Conservation (phyloP, 495 filamentous ascomycete genomes). For the Bacidia rubella region DNA sequence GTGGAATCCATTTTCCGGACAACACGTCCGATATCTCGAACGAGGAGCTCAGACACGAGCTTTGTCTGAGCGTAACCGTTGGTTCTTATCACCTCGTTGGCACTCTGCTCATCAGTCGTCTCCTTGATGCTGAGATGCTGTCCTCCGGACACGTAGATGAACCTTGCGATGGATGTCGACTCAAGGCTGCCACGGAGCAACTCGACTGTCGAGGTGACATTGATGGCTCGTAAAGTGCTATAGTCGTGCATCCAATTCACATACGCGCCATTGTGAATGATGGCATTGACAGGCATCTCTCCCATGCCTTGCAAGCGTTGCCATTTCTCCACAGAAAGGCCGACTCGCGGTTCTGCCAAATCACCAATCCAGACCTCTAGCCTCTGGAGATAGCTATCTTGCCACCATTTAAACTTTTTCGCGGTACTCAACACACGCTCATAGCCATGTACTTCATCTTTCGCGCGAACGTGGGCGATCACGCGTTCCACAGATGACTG, state of each 20-base stretch:
- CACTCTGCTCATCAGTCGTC: conserved; percentile 3
- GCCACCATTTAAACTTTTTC: neutral
- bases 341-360: neutral
- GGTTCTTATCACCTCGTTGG: conserved; percentile 1
- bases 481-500: no score
- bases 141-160: conserved; percentile 22
- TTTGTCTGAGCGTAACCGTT: conserved; percentile 25
- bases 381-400: neutral
- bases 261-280: conserved; percentile 25
- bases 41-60: conserved; percentile 19
- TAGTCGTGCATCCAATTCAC: conserved; percentile 22
- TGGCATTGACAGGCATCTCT: no score
- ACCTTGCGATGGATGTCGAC: neutral
- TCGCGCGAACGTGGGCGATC: no score
- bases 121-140: conserved; percentile 11
- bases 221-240: conserved; percentile 15
- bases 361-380: neutral
- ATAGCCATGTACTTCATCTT: neutral
- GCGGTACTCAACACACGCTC: neutral
- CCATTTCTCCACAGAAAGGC: conserved; percentile 14
- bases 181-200: conserved; percentile 13
- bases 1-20: no score
- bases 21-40: conserved; percentile 12
- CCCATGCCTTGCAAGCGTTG: conserved; percentile 10
- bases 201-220: conserved; percentile 20